Base-by-base conservation (phyloP, 805 yeast species). In the Yarrowia divulgata region DNA sequence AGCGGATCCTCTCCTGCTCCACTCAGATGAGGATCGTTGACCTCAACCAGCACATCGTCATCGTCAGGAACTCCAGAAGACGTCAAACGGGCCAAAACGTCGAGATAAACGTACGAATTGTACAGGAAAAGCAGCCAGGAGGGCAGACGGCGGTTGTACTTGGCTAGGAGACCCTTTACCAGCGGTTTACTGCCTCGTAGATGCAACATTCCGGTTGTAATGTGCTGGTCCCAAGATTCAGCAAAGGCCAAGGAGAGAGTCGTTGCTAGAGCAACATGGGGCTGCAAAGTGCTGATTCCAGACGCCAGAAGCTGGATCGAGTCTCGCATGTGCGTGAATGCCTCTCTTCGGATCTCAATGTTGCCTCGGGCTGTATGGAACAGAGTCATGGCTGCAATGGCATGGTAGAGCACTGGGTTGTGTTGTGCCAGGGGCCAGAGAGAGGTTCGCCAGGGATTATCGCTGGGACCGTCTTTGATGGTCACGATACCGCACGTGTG, bases 181-280 rank as follows among this genome's bases (percentile, higher is more conserved):
- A 88, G 85, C 13, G 86, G 82, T 70, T 84, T 82, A 4, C 91
- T 91, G 39, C 91, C 91, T 73, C 84, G 85, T 70, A 88, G 79
- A 77, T 88, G 92, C 1, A 89, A 88, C 68, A 88, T 85, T 13
- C 91, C 91, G 32, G 89, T 85, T 2, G 89, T 83, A 5, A 85
- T 87, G 70, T 85, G 88, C 13, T 87, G 83, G 74, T 87, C 88
- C 91, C 91, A 88, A 0, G 88, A 82, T 74, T 88, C 91, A 48
- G 89, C 84, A 70, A 86, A 84, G 0, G 91, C 89, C 68, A 88
- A 78, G 23, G 86, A 85, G 69, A 88, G 75, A 70, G 91, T 88
- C 0, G 90, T 85, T 0, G 89, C 87, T 23, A 88, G 78, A 0
- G 91, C 91, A 13, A 88, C 87, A 71, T 87, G 90, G 12, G 87